A percentile compares a stretch with the other conserved stretches of the same genome.
phyloP scores from a whole-genome alignment of 352 stramenopile genomes.

The Aphanomyces cochlioides region DNA sequence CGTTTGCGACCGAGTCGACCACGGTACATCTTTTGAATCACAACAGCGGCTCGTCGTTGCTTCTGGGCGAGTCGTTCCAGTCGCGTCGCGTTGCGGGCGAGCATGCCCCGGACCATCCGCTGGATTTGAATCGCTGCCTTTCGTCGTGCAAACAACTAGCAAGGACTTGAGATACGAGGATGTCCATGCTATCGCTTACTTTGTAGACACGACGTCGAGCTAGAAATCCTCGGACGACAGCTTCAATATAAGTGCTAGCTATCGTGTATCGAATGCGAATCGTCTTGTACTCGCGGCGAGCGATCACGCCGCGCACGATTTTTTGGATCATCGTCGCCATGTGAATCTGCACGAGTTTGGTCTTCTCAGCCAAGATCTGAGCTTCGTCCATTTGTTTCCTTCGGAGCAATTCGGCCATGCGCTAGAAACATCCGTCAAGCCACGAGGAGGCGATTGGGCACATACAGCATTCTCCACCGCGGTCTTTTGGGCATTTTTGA shows the following conservation, averaged over 20 bases:
- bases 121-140: slow-evolving; percentile 57
- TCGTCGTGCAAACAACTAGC: slow-evolving; percentile 64
- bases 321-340: slow-evolving; percentile 74
- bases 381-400: slow-evolving; percentile 24
- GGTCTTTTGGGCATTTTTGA: slow-evolving; percentile 60
- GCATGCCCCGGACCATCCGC: slow-evolving; percentile 47
- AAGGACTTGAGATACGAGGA: not conserved
- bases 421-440: not conserved
- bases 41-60: slow-evolving; percentile 32
- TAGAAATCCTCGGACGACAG: slow-evolving; percentile 61
- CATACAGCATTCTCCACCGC: slow-evolving; percentile 41
- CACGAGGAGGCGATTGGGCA: not conserved
- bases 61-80: slow-evolving; percentile 30
- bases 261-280: slow-evolving; percentile 69
- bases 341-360: slow-evolving; percentile 23
- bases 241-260: slow-evolving; percentile 75
- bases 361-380: slow-evolving; percentile 3
- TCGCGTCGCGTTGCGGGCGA: slow-evolving; percentile 42
- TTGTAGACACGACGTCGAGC: slow-evolving; percentile 47
- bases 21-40: slow-evolving; percentile 57
- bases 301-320: slow-evolving; percentile 60
- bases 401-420: slow-evolving; percentile 25
- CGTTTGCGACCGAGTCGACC: slow-evolving; percentile 54
- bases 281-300: slow-evolving; percentile 47
- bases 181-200: not conserved